A percentile compares a stretch with the other conserved stretches of the same genome.
Evolutionary conservation across 352 stramenopile species (phyloP).

Genomic region (Pythium angustatum): DNA sequence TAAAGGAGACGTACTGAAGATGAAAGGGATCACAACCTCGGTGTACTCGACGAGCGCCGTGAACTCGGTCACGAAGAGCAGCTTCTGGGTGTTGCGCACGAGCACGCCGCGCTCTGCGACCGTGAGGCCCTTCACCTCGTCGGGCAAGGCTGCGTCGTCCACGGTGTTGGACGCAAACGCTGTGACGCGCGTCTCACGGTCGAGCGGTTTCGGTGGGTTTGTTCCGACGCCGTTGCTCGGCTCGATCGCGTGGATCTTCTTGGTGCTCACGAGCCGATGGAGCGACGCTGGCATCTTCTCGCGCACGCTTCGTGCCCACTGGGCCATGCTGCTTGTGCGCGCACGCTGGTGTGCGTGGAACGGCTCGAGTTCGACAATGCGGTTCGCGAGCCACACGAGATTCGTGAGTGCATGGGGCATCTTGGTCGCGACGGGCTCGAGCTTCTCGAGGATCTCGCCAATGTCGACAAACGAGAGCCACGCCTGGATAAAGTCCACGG

Average conservation of each 20-base stretch:
- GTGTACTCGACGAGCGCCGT: constrained; percentile 31
- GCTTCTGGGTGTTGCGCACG: constrained; percentile 6
- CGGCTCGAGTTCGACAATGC: neutral
- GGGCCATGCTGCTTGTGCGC: neutral
- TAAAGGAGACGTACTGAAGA: constrained; percentile 24
- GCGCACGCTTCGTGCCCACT: neutral
- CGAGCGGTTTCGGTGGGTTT: no score
- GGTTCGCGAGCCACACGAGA: neutral
- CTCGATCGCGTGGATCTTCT: neutral
- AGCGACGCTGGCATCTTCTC: neutral
- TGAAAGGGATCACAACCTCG: constrained; percentile 32
- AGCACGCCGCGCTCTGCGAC: neutral
- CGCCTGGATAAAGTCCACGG: constrained; percentile 32
- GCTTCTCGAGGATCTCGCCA: neutral
- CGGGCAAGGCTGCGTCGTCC: neutral
- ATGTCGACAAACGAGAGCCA: constrained; percentile 27
- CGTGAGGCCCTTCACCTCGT: neutral
- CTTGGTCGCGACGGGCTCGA: neutral
- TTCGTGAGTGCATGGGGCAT: neutral
- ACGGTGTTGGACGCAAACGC: neutral
- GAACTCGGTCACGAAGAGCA: constrained; percentile 34
- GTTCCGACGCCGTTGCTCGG: no score
- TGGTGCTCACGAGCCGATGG: neutral
- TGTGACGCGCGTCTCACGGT: no score
- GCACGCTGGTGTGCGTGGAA: neutral